A percentile compares a stretch with the other conserved stretches of the same genome.
phyloP scores from a whole-genome alignment of 371 early-diverging fungal genomes.

The Phascolomyces articulosus region DNA sequence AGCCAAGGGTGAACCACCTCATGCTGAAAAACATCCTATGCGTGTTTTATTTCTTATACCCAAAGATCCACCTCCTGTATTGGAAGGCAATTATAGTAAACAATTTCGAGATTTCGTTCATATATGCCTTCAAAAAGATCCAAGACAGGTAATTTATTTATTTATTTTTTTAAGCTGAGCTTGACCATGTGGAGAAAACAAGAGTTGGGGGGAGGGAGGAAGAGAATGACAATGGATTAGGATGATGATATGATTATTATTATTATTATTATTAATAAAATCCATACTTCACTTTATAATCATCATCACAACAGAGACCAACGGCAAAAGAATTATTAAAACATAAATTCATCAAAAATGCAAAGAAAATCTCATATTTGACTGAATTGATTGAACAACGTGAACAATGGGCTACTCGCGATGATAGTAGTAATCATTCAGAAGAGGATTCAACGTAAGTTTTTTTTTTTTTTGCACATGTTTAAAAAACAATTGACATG shows the following conservation, averaged over 20 bases:
- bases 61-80: constrained; percentile 87
- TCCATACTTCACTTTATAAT: background rate
- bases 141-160: constrained; percentile 58
- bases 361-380: constrained; percentile 81
- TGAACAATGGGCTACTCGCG: constrained; percentile 73
- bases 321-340: constrained; percentile 89
- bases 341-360: constrained; percentile 86
- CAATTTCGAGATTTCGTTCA: constrained; percentile 91
- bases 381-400: constrained; percentile 86
- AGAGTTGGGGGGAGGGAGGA: too few species aligned
- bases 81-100: constrained; percentile 80
- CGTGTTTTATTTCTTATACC: constrained; percentile 93
- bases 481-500: too few species aligned
- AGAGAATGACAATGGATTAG: background rate
- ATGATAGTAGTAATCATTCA: constrained; percentile 60
- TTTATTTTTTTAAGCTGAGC: too few species aligned
- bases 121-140: constrained; percentile 86
- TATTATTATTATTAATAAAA: background rate
- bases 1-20: constrained; percentile 93
- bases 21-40: constrained; percentile 92
- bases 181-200: too few species aligned
- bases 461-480: too few species aligned
- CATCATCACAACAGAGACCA: constrained; percentile 63
- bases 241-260: background rate
- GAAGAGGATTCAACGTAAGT: constrained; percentile 58